Evolutionary conservation across 2,329 filamentous ascomycete species (phyloP).

Genomic region (Elsinoe arachidis): DNA sequence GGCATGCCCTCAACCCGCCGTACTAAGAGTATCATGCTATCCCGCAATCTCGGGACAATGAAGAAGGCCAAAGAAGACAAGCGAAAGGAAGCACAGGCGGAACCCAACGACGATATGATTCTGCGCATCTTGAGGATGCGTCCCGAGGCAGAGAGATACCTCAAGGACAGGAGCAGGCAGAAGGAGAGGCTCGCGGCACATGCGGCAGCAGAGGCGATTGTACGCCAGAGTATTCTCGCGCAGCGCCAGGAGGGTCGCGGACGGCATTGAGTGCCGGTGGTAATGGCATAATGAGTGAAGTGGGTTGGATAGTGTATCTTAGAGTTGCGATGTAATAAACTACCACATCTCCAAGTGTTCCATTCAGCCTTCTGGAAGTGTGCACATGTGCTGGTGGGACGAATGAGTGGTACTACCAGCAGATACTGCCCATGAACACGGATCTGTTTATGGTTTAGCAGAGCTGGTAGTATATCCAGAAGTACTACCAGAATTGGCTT

Average conservation of each 20-base stretch:
- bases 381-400: too few species aligned
- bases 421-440: too few species aligned
- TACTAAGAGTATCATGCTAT: constrained; percentile 70
- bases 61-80: constrained; percentile 92
- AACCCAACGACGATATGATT: constrained; percentile 98
- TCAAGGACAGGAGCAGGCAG: constrained; percentile 84
- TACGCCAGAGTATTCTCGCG: constrained; percentile 77
- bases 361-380: background rate
- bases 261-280: constrained; percentile 10
- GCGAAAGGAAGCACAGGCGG: constrained; percentile 86
- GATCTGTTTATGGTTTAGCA: background rate
- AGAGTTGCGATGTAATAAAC: background rate
- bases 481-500: too few species aligned
- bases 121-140: constrained; percentile 89
- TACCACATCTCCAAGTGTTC: background rate
- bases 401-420: too few species aligned
- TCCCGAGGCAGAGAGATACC: constrained; percentile 76
- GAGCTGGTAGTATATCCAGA: too few species aligned
- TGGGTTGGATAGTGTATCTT: constrained; percentile 3
- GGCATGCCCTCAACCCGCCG: constrained; percentile 47
- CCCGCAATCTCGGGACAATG: constrained; percentile 91
- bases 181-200: constrained; percentile 87
- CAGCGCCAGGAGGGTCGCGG: constrained; percentile 14
- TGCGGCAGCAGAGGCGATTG: constrained; percentile 87
- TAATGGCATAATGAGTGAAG: constrained; percentile 5